phyloP scores from a whole-genome alignment of 768 basidiomycete genomes.

The Leccinum variicolor region DNA sequence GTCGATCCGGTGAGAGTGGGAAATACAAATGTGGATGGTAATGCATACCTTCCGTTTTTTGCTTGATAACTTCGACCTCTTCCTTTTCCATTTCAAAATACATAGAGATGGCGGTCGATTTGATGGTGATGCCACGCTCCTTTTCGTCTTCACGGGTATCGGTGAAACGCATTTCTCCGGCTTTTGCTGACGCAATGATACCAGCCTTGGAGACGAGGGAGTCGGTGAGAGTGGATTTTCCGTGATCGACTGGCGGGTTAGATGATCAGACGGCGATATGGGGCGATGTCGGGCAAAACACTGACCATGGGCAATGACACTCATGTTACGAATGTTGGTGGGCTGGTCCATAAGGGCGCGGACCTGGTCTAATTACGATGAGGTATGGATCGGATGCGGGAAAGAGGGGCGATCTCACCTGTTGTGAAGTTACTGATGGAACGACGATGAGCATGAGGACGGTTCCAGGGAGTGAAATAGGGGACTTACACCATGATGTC shows the following conservation, averaged over 20 bases:
- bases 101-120: constrained; percentile 99
- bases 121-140: constrained; percentile 99
- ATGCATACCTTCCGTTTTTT: constrained; percentile 83
- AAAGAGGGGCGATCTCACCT: constrained; percentile 47
- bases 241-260: constrained; percentile 88
- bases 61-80: constrained; percentile 78
- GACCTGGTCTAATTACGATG: constrained; percentile 64
- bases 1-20: background rate
- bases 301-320: constrained; percentile 88
- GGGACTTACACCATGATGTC: constrained; percentile 79
- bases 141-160: constrained; percentile 98
- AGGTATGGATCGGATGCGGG: background rate
- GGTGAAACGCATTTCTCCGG: constrained; percentile 95
- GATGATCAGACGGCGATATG: constrained; percentile 19
- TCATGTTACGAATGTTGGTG: constrained; percentile 94
- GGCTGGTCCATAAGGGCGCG: constrained; percentile 85
- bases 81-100: constrained; percentile 96
- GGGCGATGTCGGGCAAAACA: constrained; percentile 14
- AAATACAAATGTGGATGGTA: constrained; percentile 3
- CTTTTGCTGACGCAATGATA: constrained; percentile 93
- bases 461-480: constrained; percentile 4
- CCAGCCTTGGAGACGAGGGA: constrained; percentile 99
- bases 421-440: constrained; percentile 79
- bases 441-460: constrained; percentile 29
- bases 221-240: constrained; percentile 99